Conservation (phyloP, 2,329 filamentous ascomycete species). For the Colletotrichum sp. region DNA sequence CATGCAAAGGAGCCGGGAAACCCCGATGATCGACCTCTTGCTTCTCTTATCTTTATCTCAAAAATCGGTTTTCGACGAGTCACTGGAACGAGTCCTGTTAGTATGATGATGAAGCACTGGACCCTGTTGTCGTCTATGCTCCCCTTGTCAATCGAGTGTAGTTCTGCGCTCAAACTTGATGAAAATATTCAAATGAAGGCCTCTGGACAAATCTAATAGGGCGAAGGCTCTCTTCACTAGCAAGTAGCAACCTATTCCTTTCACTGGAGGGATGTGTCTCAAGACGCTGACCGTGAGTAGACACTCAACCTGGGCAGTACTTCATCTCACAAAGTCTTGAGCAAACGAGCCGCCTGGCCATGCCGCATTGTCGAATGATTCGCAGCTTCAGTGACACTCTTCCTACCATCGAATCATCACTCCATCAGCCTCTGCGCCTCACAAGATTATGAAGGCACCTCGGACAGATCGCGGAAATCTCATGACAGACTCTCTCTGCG, state of each 20-base stretch:
- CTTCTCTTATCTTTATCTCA: background rate
- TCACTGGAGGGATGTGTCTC: background rate
- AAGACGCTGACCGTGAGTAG: background rate
- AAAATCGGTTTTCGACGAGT: background rate
- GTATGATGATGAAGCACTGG: background rate
- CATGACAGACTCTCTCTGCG: background rate
- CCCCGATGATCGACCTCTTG: background rate
- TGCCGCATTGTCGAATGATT: background rate
- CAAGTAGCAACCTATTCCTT: background rate
- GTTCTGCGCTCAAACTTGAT: background rate
- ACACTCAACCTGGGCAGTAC: background rate
- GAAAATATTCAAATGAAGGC: background rate
- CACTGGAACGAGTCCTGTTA: background rate
- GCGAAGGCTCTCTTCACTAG: background rate
- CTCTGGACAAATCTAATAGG: background rate
- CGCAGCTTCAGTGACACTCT: background rate
- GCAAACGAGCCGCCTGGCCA: too few relatives aligned
- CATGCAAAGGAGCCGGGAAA: background rate
- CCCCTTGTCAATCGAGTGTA: background rate
- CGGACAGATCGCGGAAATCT: rapidly evolving
- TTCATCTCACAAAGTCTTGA: background rate
- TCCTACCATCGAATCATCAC: background rate
- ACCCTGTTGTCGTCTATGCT: background rate
- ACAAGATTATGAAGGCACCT: background rate
- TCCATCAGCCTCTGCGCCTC: rapidly evolving